A percentile compares a stretch with the other conserved stretches of the same genome.
These are phyloP conservation scores for Parmelia sp. DNA, from an alignment of 495 filamentous ascomycete genomes.

Conservation along the genomic window DNA sequence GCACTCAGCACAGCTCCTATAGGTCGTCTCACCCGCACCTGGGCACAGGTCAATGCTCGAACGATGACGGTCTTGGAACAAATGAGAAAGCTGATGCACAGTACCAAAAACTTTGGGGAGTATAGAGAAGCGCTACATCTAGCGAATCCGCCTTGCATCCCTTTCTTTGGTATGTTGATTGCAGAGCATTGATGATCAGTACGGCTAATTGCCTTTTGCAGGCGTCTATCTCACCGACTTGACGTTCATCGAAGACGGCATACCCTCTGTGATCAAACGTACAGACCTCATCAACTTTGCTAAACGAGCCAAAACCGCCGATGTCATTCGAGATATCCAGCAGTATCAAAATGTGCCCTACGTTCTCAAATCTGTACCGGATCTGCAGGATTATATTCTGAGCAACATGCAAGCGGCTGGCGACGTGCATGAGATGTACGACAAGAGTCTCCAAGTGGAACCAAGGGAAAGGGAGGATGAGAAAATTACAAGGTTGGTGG, in stretches of 20 bases:
- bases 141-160: slow-evolving; percentile 94
- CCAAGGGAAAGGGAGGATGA: slow-evolving; percentile 95
- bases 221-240: slow-evolving; percentile 96
- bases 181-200: slow-evolving; percentile 4
- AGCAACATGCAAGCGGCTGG: slow-evolving; percentile 88
- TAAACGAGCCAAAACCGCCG: slow-evolving; percentile 94
- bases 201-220: slow-evolving; percentile 34
- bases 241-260: slow-evolving; percentile 98
- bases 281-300: slow-evolving; percentile 96
- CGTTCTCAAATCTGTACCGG: slow-evolving; percentile 75
- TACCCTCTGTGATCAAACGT: slow-evolving; percentile 89
- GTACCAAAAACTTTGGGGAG: slow-evolving; percentile 96
- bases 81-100: slow-evolving; percentile 93
- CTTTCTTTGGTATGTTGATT: slow-evolving; percentile 78
- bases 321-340: slow-evolving; percentile 96
- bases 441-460: slow-evolving; percentile 85
- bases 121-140: slow-evolving; percentile 88
- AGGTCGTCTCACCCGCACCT: slow-evolving; percentile 88
- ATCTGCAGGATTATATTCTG: slow-evolving; percentile 95
- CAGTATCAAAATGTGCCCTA: slow-evolving; percentile 97
- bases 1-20: slow-evolving; percentile 91
- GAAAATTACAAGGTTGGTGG: slow-evolving; percentile 69
- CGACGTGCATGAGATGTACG: slow-evolving; percentile 99
- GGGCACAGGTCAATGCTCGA: slow-evolving; percentile 82
- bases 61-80: slow-evolving; percentile 73